These are phyloP conservation scores for Tulasnella sp. DNA, from an alignment of 768 basidiomycete species.

Conservation along the genomic window DNA sequence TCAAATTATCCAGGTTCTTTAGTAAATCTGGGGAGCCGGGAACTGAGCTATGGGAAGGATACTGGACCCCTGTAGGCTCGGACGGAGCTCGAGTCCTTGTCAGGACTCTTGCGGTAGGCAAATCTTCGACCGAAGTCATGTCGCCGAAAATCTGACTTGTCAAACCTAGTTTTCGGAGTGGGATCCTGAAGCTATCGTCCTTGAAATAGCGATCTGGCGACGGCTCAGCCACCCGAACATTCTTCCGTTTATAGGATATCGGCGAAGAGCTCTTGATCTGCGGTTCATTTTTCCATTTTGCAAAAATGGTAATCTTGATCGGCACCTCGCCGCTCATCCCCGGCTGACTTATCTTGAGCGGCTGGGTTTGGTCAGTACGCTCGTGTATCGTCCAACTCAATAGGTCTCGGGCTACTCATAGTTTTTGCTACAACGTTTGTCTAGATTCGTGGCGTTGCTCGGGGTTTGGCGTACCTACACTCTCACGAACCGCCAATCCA, in stretches of 20 bases:
- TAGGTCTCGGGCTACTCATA: background rate
- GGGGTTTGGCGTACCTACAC: conserved; percentile 15
- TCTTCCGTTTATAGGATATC: background rate
- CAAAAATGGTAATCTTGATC: background rate
- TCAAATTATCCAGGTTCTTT: too few relatives aligned
- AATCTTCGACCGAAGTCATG: too few relatives aligned
- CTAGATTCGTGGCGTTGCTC: conserved; percentile 10
- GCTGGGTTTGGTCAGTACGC: background rate
- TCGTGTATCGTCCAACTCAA: background rate
- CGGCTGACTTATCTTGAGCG: background rate
- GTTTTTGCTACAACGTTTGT: background rate
- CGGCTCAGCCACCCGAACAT: background rate
- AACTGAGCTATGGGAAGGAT: too few relatives aligned
- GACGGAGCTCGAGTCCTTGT: too few relatives aligned
- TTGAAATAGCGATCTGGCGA: too few relatives aligned
- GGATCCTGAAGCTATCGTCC: too few relatives aligned
- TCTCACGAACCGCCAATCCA: conserved; percentile 10
- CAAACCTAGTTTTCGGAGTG: too few relatives aligned
- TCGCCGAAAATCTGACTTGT: too few relatives aligned
- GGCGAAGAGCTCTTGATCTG: background rate
- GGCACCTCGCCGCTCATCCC: background rate
- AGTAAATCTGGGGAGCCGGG: too few relatives aligned
- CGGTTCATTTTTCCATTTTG: background rate
- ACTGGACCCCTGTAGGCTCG: too few relatives aligned
- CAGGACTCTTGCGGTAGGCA: too few relatives aligned